phyloP scores from a whole-genome alignment of 176 grass and related monocot species.

The Typha latifolia region DNA sequence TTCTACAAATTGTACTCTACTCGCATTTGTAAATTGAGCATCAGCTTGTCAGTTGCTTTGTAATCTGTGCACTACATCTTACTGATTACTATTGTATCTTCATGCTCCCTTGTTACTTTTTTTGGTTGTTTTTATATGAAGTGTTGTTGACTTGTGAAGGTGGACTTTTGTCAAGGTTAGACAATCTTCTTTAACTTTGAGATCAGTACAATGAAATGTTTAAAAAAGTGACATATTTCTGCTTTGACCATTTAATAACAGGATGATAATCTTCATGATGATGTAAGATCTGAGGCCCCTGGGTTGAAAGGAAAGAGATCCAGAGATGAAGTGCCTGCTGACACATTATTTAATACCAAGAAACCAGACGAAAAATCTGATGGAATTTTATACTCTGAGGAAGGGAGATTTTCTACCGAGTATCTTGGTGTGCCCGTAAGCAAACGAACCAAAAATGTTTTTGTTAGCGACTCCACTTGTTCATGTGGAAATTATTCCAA shows the following conservation, averaged over 20 bases:
- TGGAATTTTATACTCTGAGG: not conserved
- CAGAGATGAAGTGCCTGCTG: slow-evolving; percentile 20
- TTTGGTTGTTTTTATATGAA: not conserved
- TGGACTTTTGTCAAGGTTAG: not conserved
- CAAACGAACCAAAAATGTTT: slow-evolving; percentile 18
- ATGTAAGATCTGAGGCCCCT: slow-evolving; percentile 8
- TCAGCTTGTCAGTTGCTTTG: too few relatives aligned
- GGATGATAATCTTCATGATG: slow-evolving; percentile 37
- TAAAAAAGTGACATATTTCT: not conserved
- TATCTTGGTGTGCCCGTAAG: slow-evolving; percentile 1
- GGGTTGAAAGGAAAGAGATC: slow-evolving; percentile 18
- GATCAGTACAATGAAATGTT: not conserved
- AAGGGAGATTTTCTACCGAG: not conserved
- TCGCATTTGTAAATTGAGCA: too few relatives aligned
- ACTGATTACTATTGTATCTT: too few relatives aligned
- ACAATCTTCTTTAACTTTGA: not conserved
- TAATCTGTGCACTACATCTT: too few relatives aligned
- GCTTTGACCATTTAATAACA: slow-evolving; percentile 21
- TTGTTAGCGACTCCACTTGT: not conserved
- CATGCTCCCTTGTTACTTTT: not conserved
- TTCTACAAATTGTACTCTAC: too few relatives aligned
- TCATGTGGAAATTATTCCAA: too few relatives aligned
- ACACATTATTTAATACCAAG: slow-evolving; percentile 5
- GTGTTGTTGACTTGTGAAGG: not conserved
- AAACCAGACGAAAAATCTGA: not conserved